Percentiles rank a stretch among this genome's conserved stretches.
Conservation (phyloP, 2,329 filamentous ascomycete genomes). For the Microdochium trichocladiopsis region DNA sequence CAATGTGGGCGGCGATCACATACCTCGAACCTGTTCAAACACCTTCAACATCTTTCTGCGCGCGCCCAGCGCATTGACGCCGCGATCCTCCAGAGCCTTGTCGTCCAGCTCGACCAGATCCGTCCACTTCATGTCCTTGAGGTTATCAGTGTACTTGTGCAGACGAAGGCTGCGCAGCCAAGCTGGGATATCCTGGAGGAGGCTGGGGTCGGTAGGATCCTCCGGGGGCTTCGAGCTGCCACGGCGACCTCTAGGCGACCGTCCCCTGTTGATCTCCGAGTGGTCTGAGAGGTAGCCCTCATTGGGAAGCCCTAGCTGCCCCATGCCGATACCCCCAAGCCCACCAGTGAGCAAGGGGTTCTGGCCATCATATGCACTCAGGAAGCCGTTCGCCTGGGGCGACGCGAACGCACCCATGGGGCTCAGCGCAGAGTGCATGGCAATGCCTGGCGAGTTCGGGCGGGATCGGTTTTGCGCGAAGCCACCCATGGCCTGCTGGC, state of each 20-base stretch:
- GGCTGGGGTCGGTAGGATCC: slow-evolving; percentile 84
- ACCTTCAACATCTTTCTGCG: slow-evolving; percentile 98
- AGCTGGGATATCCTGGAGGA: slow-evolving; percentile 90
- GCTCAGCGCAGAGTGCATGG: slow-evolving; percentile 63
- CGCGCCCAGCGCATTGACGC: slow-evolving; percentile 91
- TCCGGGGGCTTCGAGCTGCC: slow-evolving; percentile 97
- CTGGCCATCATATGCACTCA: slow-evolving; percentile 76
- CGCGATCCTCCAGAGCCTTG: slow-evolving; percentile 83
- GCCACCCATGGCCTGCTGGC: slow-evolving; percentile 51
- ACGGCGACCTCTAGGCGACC: slow-evolving; percentile 84
- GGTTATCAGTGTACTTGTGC: slow-evolving; percentile 97
- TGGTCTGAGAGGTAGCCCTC: slow-evolving; percentile 93
- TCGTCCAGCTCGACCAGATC: slow-evolving; percentile 90
- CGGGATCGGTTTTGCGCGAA: slow-evolving; percentile 70
- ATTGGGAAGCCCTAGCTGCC: slow-evolving; percentile 63
- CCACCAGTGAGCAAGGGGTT: slow-evolving; percentile 65
- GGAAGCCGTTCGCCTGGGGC: slow-evolving; percentile 89
- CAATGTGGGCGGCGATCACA: slow-evolving; percentile 13
- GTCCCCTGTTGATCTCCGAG: slow-evolving; percentile 82
- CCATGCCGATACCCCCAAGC: slow-evolving; percentile 64
- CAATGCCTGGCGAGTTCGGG: slow-evolving; percentile 81
- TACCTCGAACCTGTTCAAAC: slow-evolving; percentile 89
- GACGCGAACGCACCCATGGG: slow-evolving; percentile 65
- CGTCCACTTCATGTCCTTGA: slow-evolving; percentile 96
- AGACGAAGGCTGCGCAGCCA: slow-evolving; percentile 92